phyloP scores from a whole-genome alignment of 179 eudicot species.

The Beta corolliflora region DNA sequence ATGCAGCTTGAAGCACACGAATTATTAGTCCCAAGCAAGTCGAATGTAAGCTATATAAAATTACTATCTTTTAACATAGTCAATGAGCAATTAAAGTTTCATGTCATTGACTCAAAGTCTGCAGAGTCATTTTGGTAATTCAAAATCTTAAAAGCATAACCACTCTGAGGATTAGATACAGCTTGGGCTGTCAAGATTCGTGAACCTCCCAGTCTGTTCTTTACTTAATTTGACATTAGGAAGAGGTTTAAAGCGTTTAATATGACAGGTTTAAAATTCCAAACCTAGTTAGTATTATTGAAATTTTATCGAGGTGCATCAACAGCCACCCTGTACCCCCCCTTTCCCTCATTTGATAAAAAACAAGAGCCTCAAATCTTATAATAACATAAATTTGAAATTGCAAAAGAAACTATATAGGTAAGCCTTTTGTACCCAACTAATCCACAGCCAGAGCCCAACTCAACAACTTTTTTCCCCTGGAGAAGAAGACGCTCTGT shows the following conservation, averaged over 20 bases:
- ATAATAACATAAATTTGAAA: background rate
- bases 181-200: background rate
- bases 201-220: background rate
- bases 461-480: constrained; percentile 77
- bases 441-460: constrained; percentile 95
- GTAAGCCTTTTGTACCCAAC: constrained; percentile 63
- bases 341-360: background rate
- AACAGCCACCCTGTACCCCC: background rate
- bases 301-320: background rate
- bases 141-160: background rate
- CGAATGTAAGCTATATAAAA: background rate
- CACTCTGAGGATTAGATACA: background rate
- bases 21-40: constrained; percentile 12
- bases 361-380: background rate
- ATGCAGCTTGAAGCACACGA: constrained; percentile 59
- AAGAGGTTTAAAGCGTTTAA: background rate
- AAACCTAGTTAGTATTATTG: background rate
- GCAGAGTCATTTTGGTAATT: background rate
- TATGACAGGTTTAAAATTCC: background rate
- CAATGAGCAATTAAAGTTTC: background rate
- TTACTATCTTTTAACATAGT: background rate
- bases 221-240: background rate
- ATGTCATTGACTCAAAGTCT: background rate
- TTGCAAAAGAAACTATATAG: background rate
- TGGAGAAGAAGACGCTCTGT: constrained; percentile 53